Conservation (phyloP, 2,329 filamentous ascomycete species). For the Paraphaeosphaeria sporulosa region DNA sequence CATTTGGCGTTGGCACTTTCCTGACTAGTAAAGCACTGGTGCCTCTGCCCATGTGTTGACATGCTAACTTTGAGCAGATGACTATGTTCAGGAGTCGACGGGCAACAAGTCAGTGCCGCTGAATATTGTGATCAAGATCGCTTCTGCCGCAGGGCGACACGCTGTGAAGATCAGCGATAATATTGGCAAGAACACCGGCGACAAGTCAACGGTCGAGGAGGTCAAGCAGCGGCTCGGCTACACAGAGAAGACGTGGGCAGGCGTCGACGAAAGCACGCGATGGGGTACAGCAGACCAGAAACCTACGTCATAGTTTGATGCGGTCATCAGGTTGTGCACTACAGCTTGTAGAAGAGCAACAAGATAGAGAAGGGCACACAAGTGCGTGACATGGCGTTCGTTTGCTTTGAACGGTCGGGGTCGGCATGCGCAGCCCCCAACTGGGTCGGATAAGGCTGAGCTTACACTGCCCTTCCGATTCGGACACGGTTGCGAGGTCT, state of each 20-base stretch:
- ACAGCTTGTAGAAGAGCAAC: neutral
- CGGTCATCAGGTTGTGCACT: neutral
- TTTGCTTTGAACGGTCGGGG: constrained; percentile 6
- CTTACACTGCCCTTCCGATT: constrained; percentile 1
- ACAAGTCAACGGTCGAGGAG: constrained; percentile 76
- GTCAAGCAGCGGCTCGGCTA: constrained; percentile 91
- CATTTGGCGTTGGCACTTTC: constrained; percentile 94
- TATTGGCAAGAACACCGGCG: constrained; percentile 91
- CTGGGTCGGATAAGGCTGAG: constrained; percentile 10
- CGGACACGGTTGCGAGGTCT: constrained; percentile 5
- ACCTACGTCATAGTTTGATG: constrained; percentile 21
- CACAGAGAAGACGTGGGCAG: constrained; percentile 81
- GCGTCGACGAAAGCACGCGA: constrained; percentile 81
- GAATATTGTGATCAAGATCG: constrained; percentile 98
- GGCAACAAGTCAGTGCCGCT: constrained; percentile 86
- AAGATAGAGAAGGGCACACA: neutral
- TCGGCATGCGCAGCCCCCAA: constrained; percentile 8
- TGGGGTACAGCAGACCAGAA: constrained; percentile 67
- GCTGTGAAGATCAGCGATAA: constrained; percentile 94
- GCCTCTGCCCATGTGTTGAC: neutral
- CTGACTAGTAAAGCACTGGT: constrained; percentile 72
- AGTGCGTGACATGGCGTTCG: constrained; percentile 4
- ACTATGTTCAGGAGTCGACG: constrained; percentile 77
- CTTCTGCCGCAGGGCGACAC: constrained; percentile 78
- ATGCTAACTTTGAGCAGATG: constrained; percentile 61